Evolutionary conservation across 208 protist species (phyloP), one percentile per base, ranked within the genome.

Genomic region (Trypanosoma melophagium): DNA sequence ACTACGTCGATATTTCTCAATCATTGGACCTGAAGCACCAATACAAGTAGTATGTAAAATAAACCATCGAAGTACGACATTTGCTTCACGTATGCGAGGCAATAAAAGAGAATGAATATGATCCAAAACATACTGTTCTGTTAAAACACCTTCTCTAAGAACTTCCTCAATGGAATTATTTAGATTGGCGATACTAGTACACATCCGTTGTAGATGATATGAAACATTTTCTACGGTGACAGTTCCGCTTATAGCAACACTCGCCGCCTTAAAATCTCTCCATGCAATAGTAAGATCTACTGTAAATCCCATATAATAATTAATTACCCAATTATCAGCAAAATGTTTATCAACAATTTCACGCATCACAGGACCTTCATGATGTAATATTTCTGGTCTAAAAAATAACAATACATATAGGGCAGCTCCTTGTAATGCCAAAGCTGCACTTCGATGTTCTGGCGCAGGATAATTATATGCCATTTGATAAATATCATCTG

Each of bases 261-360:
- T 84, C 0, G 98, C 98, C 0, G 98, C 96, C 38, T 90, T 96
- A 63, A 98, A 99, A 3, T 75, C 60, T 3, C 83, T 77, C 98
- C 98, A 99, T 40, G 80, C 78, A 9, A 93, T 58, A 0, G 83
- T 84, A 12, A 99, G 74, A 66, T 99, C 98, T 19, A 97, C 93
- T 0, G 86, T 95, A 77, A 94, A 94, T 24, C 98, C 98, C 73
- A 99, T 92, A 81, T 99, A 99, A 73, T 97, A 98, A 58, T 96
- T 84, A 51, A 99, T 95, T 10, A 99, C 86, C 98, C 98, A 99
- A 77, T 98, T 99, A 80, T 99, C 98, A 14, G 81, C 75, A 77
- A 99, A 99, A 79, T 98, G 95, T 75, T 99, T 99, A 80, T 99
- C 96, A 10, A 99, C 97, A 59, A 99, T 97, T 72, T 99, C 98